Base-by-base conservation (phyloP, 2,329 filamentous ascomycete species). In the Phaeophleospora eucalypticola region DNA sequence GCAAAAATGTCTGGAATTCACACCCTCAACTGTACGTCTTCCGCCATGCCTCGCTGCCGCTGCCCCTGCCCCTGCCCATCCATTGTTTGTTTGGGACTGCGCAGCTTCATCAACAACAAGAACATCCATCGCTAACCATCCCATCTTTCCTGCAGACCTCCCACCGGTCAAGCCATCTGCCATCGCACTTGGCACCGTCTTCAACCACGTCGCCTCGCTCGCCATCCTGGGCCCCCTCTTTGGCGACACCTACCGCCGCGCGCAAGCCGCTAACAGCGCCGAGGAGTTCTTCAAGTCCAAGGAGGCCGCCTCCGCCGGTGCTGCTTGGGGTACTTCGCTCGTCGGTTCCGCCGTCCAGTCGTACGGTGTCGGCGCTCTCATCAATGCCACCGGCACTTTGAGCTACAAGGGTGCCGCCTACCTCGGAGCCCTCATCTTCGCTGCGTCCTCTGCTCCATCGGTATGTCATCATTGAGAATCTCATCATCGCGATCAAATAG, bases 331-430 rank as follows among this genome's bases (percentile, higher is more conserved):
- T 68, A 91, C 87, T 57, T 93, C 89, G 34, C 80, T 97, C 53
- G 76, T 89, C 66, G 93, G 93, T 68, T 93, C 89, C 48, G 89
- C 86, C 50, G 73, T 96, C 37, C 67, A 71, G 55, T 66, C 69
- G 1, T 72, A 71, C 56, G 70, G 70, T 56, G 68, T 72, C 16
- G 70, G 69, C 45, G 68, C 68, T 38, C 65, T 71, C n/a, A 61
- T 68, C 78, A 97, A 97, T 71, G 89, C 90, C 58, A 97, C 91
- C 35, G 90, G 89, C 58, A 96, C 91, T 45, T 78, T 97, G 56
- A 89, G 82, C 74, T 97, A 97, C 79, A 97, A 95, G 82, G 93
- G 93, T 61, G 89, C 93, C 54, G 89, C 91, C 46, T 97, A 96
- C 76, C 79, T 97, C 52, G 93, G 93, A 59, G 79, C 79, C 51